These are phyloP conservation scores for Pythium volutum DNA, from an alignment of 352 stramenopile genomes.

Conservation along the genomic window DNA sequence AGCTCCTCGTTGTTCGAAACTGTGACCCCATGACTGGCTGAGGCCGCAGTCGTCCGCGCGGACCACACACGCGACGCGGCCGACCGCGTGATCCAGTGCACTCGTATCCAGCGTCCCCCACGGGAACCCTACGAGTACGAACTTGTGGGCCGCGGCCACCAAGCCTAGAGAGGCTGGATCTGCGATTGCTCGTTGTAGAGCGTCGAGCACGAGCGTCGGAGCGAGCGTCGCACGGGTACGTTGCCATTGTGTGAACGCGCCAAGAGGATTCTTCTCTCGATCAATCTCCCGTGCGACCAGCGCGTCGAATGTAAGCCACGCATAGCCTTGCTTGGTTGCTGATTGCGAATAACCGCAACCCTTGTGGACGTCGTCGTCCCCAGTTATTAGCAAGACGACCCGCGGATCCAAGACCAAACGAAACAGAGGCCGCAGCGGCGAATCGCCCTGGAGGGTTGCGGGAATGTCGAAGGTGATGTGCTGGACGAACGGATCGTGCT, in stretches of 20 bases:
- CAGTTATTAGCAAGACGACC: conserved; percentile 20
- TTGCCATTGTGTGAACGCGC: conserved; percentile 27
- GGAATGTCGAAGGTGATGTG: conserved; percentile 8
- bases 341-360: not conserved
- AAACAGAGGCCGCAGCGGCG: conserved; percentile 25
- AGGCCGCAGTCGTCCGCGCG: not conserved
- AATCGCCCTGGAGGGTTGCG: not conserved
- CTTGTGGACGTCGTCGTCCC: conserved; percentile 24
- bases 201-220: conserved; percentile 25
- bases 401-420: conserved; percentile 30
- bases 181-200: conserved; percentile 18
- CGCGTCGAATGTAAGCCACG: conserved; percentile 20
- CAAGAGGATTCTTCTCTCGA: conserved; percentile 25
- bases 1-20: conserved; percentile 7
- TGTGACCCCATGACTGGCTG: not conserved
- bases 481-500: not conserved
- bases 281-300: conserved; percentile 20
- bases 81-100: conserved; percentile 34
- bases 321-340: conserved; percentile 2
- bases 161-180: conserved; percentile 10
- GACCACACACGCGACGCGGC: conserved; percentile 15
- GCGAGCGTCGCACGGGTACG: conserved; percentile 30
- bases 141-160: conserved; percentile 25
- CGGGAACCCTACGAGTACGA: conserved; percentile 46
- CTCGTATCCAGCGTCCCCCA: conserved; percentile 26